Percentiles rank a stretch among this genome's conserved stretches.
These are phyloP conservation scores for Theobroma cacao DNA, from an alignment of 345 rosid genomes.

Conservation along the genomic window DNA sequence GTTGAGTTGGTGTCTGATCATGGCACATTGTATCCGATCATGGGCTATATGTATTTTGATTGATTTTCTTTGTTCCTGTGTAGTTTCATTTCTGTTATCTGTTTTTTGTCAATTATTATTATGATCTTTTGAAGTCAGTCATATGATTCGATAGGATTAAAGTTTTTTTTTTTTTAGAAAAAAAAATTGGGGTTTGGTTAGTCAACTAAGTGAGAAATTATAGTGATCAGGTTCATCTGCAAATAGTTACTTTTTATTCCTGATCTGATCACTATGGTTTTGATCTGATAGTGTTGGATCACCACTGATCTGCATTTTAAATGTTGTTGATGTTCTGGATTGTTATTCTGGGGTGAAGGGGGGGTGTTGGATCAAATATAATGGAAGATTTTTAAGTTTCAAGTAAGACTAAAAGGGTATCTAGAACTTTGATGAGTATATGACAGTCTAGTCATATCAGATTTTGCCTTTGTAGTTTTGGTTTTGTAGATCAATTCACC, in stretches of 20 bases:
- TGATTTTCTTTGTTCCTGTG: conserved; percentile 5
- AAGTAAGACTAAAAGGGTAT: background rate
- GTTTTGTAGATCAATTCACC: background rate
- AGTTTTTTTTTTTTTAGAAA: background rate
- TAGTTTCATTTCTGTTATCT: background rate
- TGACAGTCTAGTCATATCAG: background rate
- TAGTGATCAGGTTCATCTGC: background rate
- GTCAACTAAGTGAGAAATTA: background rate
- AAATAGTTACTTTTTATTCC: background rate
- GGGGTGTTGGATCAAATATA: background rate
- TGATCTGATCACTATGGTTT: conserved; percentile 1
- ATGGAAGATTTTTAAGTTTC: background rate
- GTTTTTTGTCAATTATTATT: background rate
- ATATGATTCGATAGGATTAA: background rate
- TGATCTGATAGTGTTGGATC: conserved; percentile 1
- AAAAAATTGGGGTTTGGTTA: background rate
- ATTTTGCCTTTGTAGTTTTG: background rate
- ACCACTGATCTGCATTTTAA: background rate
- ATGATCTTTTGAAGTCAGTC: conserved; percentile 5
- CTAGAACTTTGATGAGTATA: background rate
- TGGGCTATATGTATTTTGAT: background rate
- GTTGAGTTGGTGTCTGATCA: background rate
- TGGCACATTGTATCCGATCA: background rate
- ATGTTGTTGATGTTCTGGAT: background rate
- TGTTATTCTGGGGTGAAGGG: background rate